Base-by-base conservation (phyloP, 2,329 filamentous ascomycete species). In the Cytospora piceae region DNA sequence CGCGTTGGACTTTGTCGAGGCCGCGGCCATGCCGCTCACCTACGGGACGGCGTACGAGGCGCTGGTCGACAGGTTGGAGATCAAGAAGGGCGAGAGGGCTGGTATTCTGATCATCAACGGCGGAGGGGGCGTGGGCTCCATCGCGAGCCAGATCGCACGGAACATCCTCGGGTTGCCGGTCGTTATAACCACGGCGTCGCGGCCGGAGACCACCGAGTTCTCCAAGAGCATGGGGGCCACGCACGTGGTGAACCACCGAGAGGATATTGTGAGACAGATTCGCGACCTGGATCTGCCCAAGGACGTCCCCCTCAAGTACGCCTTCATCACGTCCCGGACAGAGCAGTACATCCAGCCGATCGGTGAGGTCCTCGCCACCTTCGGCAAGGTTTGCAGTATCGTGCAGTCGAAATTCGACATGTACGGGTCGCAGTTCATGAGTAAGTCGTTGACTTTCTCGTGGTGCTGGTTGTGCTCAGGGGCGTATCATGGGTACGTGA, bases 371-470 rank as follows among this genome's bases (percentile, higher is more conserved):
- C 75, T 76, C 49, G 77, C 76, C 20, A 78, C 79, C 2, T 80
- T 81, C 51, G 79, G 77, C 11, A 81, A 80, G 69, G 75, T 80
- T 8, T 80, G 78, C 72, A 79, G 76, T 15, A 81, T 82, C 63
- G 78, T 82, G 17, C 79, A 82, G 70, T 76, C 76, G 9, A 69
- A 75, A 54, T 76, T 79, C 32, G 75, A 75, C 29, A 78, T 81
- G 76, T 81, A 82, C 67, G 79, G 78, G 3, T 78, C 79, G 2
- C 74, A 79, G 70, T 81, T 79, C 70, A 79, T 81, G 78, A 75
- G 77, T 58, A 82, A 81, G 71, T 78, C 75, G 20, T 67, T 81
- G 59, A 76, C 75, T 0, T 81, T 80, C 62, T 71, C 74, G 4
- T 81, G 80, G 78, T 76, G 74, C 68, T 73, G 79, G 69, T 57